Percentiles rank a stretch among this genome's conserved stretches.
Evolutionary conservation across 2,329 filamentous ascomycete genomes (phyloP).

Genomic region (Hymenoscyphus infarciens): DNA sequence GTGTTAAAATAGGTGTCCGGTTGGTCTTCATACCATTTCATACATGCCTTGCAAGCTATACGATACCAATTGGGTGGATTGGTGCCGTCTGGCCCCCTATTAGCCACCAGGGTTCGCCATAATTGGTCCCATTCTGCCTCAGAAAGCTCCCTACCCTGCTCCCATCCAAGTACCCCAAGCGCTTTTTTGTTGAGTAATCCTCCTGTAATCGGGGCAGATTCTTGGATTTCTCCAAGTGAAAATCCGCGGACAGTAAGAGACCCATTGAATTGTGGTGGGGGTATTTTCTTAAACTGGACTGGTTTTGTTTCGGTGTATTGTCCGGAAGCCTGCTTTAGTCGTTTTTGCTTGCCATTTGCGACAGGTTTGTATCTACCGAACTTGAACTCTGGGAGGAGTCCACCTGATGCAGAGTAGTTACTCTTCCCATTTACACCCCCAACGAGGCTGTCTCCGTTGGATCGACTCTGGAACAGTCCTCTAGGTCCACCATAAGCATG

Average conservation of each 20-base stretch:
- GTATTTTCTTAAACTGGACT: no score
- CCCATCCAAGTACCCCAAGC: not conserved
- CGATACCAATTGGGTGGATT: conserved; percentile 24
- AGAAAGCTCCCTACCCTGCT: not conserved
- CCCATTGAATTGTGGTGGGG: not conserved
- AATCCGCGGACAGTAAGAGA: not conserved
- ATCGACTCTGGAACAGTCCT: not conserved
- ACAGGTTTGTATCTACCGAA: not conserved
- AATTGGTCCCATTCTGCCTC: conserved; percentile 11
- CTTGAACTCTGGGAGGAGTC: not conserved
- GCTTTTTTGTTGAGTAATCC: not conserved
- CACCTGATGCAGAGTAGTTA: not conserved
- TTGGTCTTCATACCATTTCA: not conserved
- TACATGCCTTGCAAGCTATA: conserved; percentile 13
- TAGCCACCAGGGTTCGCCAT: conserved; percentile 26
- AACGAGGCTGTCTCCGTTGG: not conserved
- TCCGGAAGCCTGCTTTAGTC: no score
- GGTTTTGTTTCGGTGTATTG: no score
- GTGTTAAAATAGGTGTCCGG: not conserved
- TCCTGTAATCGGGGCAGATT: not conserved
- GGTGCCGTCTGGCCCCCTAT: conserved; percentile 20
- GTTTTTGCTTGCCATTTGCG: no score
- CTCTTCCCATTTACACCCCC: not conserved
- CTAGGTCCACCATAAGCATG: not conserved
- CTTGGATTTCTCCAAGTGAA: not conserved